These are phyloP conservation scores for Candida stauntonica DNA, from an alignment of 805 yeast genomes.

Conservation along the genomic window DNA sequence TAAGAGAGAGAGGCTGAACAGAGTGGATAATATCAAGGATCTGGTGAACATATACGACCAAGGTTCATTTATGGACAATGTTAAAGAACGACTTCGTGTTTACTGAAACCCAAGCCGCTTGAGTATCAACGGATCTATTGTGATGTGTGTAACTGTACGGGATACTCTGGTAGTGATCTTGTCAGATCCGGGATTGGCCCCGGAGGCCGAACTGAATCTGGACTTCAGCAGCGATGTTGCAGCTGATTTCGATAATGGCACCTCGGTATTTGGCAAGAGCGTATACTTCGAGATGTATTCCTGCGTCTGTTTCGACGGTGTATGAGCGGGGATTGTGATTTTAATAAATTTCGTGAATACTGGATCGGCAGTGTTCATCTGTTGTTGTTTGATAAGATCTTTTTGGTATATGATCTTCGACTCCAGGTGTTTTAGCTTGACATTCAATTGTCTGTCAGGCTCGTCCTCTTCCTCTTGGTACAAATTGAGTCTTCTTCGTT, in stretches of 20 bases:
- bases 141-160: conserved; percentile 10
- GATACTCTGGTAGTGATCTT: not conserved
- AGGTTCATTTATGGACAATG: conserved; percentile 18
- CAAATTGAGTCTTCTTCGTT: conserved; percentile 23
- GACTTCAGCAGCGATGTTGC: conserved; percentile 8
- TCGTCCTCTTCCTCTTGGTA: conserved; percentile 44
- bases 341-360: conserved; percentile 12
- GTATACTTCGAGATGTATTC: conserved; percentile 2
- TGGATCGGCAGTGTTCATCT: conserved; percentile 13
- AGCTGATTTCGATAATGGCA: conserved; percentile 8
- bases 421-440: conserved; percentile 17
- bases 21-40: conserved; percentile 13
- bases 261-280: conserved; percentile 1
- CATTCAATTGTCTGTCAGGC: conserved; percentile 3
- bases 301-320: conserved; percentile 1
- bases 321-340: not conserved
- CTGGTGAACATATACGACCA: conserved; percentile 22
- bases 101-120: conserved; percentile 18
- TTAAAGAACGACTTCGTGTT: conserved; percentile 13
- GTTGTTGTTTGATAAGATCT: not conserved
- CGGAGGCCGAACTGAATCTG: not conserved
- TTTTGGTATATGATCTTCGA: conserved; percentile 19
- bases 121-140: conserved; percentile 13
- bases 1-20: not conserved
- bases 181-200: not conserved